Percentiles rank a stretch among this genome's conserved stretches.
Evolutionary conservation across 805 yeast species (phyloP).

Genomic region (Schizosaccharomyces osmophilus): DNA sequence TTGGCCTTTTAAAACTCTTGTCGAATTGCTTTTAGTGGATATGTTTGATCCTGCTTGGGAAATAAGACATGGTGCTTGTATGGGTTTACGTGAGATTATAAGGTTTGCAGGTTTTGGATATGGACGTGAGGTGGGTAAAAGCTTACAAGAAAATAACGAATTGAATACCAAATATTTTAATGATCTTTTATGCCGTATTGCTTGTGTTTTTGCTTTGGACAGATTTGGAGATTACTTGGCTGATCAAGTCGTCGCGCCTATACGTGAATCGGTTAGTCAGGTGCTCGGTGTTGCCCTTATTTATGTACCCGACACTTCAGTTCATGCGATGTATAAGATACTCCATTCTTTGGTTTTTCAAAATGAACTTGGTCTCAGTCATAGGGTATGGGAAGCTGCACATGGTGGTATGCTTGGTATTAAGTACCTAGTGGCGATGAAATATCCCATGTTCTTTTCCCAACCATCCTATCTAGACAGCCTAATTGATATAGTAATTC

Average conservation of each 20-base stretch:
- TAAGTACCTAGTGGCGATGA: constrained; percentile 71
- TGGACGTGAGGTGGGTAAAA: constrained; percentile 48
- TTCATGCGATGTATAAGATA: constrained; percentile 36
- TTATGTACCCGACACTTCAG: constrained; percentile 39
- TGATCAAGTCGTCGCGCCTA: constrained; percentile 96
- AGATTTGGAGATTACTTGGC: constrained; percentile 91
- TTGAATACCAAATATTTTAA: constrained; percentile 52
- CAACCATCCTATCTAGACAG: constrained; percentile 33
- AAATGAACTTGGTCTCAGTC: constrained; percentile 18
- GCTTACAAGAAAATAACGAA: constrained; percentile 33
- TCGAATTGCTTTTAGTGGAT: constrained; percentile 55
- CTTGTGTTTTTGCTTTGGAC: constrained; percentile 75
- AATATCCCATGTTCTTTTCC: constrained; percentile 51
- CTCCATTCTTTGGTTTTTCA: constrained; percentile 52
- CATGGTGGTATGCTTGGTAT: constrained; percentile 95
- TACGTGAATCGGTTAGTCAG: constrained; percentile 89
- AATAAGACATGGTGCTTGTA: constrained; percentile 79
- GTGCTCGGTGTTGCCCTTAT: constrained; percentile 66
- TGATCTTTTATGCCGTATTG: constrained; percentile 62
- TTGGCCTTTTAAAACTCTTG: constrained; percentile 90
- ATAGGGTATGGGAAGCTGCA: constrained; percentile 81
- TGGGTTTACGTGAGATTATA: constrained; percentile 72
- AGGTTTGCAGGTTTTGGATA: constrained; percentile 65
- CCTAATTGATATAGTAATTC: constrained; percentile 63
- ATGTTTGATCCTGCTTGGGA: constrained; percentile 80